phyloP scores from a whole-genome alignment of 2,329 filamentous ascomycete genomes.

The Shiraia bambusicola region DNA sequence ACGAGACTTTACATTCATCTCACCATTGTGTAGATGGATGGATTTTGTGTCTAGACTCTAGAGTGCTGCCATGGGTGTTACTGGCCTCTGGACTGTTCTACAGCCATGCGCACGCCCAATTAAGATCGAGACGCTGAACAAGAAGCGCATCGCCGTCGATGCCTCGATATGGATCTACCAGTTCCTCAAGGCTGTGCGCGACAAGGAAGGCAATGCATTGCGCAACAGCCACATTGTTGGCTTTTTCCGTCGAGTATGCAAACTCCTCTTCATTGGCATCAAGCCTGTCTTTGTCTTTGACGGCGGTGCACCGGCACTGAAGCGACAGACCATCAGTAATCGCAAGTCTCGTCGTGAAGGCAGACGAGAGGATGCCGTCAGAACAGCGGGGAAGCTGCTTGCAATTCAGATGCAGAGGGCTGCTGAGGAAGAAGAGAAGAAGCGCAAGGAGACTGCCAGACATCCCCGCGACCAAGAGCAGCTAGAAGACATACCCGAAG shows the following conservation, averaged over 20 bases:
- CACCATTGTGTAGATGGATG: constrained; percentile 12
- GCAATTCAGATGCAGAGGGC: constrained; percentile 91
- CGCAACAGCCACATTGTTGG: constrained; percentile 95
- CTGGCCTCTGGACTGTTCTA: constrained; percentile 93
- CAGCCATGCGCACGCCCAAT: constrained; percentile 94
- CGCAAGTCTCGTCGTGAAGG: constrained; percentile 82
- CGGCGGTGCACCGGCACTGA: constrained; percentile 86
- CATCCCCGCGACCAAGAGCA: constrained; percentile 51
- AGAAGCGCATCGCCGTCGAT: constrained; percentile 93
- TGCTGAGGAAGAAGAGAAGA: constrained; percentile 80
- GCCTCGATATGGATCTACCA: constrained; percentile 99
- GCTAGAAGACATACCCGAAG: constrained; percentile 71
- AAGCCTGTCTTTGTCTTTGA: constrained; percentile 98
- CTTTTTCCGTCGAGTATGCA: constrained; percentile 98
- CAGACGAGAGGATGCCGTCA: constrained; percentile 84
- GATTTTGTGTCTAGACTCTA: constrained; percentile 5
- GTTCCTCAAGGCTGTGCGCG: constrained; percentile 96
- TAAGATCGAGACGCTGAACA: constrained; percentile 93
- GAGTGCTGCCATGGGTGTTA: constrained; percentile 77
- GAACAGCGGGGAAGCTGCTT: constrained; percentile 87
- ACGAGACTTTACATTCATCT: neutral
- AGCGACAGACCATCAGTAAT: constrained; percentile 82
- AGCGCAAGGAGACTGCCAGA: constrained; percentile 54
- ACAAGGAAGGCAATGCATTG: constrained; percentile 95
- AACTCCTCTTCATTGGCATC: constrained; percentile 94